These are phyloP conservation scores for Picea glauca DNA, from an alignment of 75 land plant genomes.

Conservation along the genomic window DNA sequence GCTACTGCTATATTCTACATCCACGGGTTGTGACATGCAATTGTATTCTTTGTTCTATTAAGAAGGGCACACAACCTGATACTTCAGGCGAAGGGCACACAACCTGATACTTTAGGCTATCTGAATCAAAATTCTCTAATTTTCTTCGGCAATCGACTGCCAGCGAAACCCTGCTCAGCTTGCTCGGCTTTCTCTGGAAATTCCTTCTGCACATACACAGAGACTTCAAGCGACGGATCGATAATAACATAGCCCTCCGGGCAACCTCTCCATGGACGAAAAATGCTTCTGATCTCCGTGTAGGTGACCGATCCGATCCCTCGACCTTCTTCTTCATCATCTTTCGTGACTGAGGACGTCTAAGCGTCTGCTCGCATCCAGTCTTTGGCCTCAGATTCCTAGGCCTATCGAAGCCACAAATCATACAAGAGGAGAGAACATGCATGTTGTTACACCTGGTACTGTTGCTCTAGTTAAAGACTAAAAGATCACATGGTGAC, in stretches of 20 bases:
- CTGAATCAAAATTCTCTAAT: no score
- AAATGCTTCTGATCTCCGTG: no score
- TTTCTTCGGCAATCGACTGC: background rate
- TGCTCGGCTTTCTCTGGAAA: background rate
- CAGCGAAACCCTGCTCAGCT: background rate
- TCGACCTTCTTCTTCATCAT: background rate
- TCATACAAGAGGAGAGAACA: no score
- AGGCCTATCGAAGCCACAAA: background rate
- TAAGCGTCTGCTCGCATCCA: background rate
- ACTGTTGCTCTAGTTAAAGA: no score
- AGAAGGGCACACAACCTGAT: no score
- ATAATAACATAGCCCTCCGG: background rate
- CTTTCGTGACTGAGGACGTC: background rate
- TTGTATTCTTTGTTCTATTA: no score
- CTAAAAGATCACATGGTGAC: no score
- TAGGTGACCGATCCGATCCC: no score
- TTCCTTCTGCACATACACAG: background rate
- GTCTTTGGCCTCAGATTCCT: background rate
- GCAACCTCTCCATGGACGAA: background rate
- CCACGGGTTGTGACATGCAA: no score
- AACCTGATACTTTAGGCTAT: no score
- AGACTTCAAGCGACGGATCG: background rate
- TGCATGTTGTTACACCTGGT: background rate
- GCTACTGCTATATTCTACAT: no score
- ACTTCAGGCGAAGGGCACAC: no score